Conservation (phyloP, 805 yeast species). For the Metschnikowia picachoensis region DNA sequence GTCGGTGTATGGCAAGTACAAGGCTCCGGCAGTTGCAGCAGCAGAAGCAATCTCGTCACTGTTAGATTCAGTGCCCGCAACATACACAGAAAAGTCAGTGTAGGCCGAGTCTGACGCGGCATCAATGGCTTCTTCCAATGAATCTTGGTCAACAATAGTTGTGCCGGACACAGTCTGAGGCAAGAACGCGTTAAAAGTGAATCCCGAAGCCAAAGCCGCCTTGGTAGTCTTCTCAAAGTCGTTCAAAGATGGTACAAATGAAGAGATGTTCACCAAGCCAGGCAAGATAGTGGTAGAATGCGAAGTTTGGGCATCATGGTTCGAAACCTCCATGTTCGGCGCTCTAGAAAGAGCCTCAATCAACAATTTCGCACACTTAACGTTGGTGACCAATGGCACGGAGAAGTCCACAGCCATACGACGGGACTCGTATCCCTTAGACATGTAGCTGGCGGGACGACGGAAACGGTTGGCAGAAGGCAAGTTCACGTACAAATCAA, state of each 20-base stretch:
- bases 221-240: slow-evolving; percentile 69
- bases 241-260: slow-evolving; percentile 69
- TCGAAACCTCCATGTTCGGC: slow-evolving; percentile 60
- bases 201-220: slow-evolving; percentile 77
- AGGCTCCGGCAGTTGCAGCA: slow-evolving; percentile 65
- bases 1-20: slow-evolving; percentile 77
- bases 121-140: slow-evolving; percentile 63
- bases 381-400: slow-evolving; percentile 95
- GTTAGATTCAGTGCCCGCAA: slow-evolving; percentile 78
- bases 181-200: slow-evolving; percentile 77
- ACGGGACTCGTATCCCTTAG: slow-evolving; percentile 96
- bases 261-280: slow-evolving; percentile 78
- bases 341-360: slow-evolving; percentile 89
- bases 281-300: slow-evolving; percentile 80
- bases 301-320: slow-evolving; percentile 86
- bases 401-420: slow-evolving; percentile 99
- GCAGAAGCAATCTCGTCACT: slow-evolving; percentile 58
- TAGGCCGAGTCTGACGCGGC: slow-evolving; percentile 55
- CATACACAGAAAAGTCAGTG: slow-evolving; percentile 78
- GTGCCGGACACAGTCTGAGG: slow-evolving; percentile 68
- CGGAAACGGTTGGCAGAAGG: slow-evolving; percentile 97
- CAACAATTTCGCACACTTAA: slow-evolving; percentile 92
- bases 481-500: slow-evolving; percentile 92
- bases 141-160: slow-evolving; percentile 57
- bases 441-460: slow-evolving; percentile 97